phyloP scores from a whole-genome alignment of 371 early-diverging fungal genomes.

The Mucor racemosus region DNA sequence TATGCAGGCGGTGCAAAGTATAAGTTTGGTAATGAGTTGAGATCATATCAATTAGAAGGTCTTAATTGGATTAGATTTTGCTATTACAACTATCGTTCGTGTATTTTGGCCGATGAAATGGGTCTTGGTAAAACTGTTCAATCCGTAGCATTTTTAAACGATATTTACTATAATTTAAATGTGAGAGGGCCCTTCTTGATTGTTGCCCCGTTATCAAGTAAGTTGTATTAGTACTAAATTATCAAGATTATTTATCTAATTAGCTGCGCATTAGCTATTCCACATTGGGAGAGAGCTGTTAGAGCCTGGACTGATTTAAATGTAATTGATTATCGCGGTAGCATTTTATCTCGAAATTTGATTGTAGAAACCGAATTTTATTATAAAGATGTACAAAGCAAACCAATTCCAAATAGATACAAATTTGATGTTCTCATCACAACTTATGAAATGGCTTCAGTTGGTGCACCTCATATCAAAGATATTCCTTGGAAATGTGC shows the following conservation, averaged over 20 bases:
- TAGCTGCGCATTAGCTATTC: slow-evolving; percentile 44
- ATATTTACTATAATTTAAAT: slow-evolving; percentile 59
- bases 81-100: slow-evolving; percentile 62
- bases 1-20: slow-evolving; percentile 50
- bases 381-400: slow-evolving; percentile 59
- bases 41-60: slow-evolving; percentile 73
- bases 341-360: slow-evolving; percentile 51
- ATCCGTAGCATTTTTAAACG: slow-evolving; percentile 71
- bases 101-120: slow-evolving; percentile 89
- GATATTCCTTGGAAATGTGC: slow-evolving; percentile 84
- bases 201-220: slow-evolving; percentile 72
- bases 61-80: slow-evolving; percentile 76
- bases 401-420: slow-evolving; percentile 50
- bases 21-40: slow-evolving; percentile 70
- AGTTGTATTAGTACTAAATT: background rate
- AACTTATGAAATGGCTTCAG: slow-evolving; percentile 79
- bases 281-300: slow-evolving; percentile 77
- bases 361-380: slow-evolving; percentile 73
- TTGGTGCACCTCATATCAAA: slow-evolving; percentile 71
- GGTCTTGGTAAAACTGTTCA: slow-evolving; percentile 81
- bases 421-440: slow-evolving; percentile 87
- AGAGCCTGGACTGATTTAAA: slow-evolving; percentile 75
- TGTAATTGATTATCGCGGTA: slow-evolving; percentile 73
- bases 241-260: background rate
- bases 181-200: slow-evolving; percentile 72